These are phyloP conservation scores for Primulina tabacum DNA, from an alignment of 257 asterid species.

Conservation along the genomic window DNA sequence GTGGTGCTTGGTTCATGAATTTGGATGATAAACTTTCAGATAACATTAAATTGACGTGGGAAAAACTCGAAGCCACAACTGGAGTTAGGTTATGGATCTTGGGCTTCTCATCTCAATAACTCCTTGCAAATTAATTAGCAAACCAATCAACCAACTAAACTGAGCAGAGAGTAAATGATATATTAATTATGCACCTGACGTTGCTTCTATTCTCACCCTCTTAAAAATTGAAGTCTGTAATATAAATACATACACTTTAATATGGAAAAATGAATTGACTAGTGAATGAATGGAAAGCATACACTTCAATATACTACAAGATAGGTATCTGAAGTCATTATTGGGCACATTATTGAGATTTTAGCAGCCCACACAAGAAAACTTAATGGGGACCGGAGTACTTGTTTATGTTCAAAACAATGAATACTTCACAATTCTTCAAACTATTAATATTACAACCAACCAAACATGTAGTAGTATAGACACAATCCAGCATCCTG, in stretches of 20 bases:
- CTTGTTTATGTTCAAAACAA: slow-evolving; percentile 17
- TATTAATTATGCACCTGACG: slow-evolving; percentile 31
- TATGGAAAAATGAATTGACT: slow-evolving; percentile 3
- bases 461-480: slow-evolving; percentile 29
- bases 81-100: too few species aligned
- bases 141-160: slow-evolving; percentile 17
- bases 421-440: slow-evolving; percentile 16
- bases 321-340: slow-evolving; percentile 26
- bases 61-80: too few species aligned
- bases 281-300: not conserved
- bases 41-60: too few species aligned
- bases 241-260: not conserved
- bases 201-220: slow-evolving; percentile 15
- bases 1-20: too few species aligned
- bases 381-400: slow-evolving; percentile 19
- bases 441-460: slow-evolving; percentile 23
- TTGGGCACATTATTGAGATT: slow-evolving; percentile 27
- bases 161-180: slow-evolving; percentile 17
- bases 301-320: slow-evolving; percentile 31
- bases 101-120: too few species aligned
- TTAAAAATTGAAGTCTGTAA: not conserved
- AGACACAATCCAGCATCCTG: slow-evolving; percentile 47
- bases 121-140: not conserved
- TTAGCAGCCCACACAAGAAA: slow-evolving; percentile 23
- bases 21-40: too few species aligned